phyloP scores from a whole-genome alignment of 352 stramenopile genomes.

The Achlya hypogyna region DNA sequence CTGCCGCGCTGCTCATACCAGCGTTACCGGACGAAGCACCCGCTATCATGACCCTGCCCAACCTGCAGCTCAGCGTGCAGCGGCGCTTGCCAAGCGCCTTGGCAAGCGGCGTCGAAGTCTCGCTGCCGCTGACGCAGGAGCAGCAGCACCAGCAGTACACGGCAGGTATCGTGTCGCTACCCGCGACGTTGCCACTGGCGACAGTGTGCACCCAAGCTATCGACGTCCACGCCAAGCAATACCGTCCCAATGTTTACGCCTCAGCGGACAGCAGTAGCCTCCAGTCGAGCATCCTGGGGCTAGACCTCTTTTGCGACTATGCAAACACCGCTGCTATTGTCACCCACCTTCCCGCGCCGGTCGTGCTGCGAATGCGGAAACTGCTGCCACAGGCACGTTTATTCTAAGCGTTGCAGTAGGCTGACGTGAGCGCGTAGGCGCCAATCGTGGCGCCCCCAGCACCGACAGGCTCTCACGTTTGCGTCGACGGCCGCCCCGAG shows the following conservation, averaged over 20 bases:
- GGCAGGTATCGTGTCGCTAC: neutral
- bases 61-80: slow-evolving; percentile 40
- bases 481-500: slow-evolving; percentile 34
- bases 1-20: slow-evolving; percentile 32
- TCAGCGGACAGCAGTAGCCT: neutral
- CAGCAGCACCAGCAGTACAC: neutral
- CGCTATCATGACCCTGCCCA: slow-evolving; percentile 56
- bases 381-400: neutral
- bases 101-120: neutral
- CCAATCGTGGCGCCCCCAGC: too few relatives aligned
- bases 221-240: neutral
- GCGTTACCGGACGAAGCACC: slow-evolving; percentile 39
- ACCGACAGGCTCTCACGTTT: slow-evolving; percentile 33
- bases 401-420: neutral
- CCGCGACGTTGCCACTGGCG: neutral
- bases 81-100: slow-evolving; percentile 9
- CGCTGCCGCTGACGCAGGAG: neutral
- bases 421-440: neutral
- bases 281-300: neutral
- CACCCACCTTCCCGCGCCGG: slow-evolving; percentile 29
- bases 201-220: neutral
- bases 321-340: slow-evolving; percentile 12
- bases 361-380: slow-evolving; percentile 49
- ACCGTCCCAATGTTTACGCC: neutral
- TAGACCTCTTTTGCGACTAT: neutral